Evolutionary conservation across 768 basidiomycete species (phyloP).

Genomic region (Psilocybe azurescens): DNA sequence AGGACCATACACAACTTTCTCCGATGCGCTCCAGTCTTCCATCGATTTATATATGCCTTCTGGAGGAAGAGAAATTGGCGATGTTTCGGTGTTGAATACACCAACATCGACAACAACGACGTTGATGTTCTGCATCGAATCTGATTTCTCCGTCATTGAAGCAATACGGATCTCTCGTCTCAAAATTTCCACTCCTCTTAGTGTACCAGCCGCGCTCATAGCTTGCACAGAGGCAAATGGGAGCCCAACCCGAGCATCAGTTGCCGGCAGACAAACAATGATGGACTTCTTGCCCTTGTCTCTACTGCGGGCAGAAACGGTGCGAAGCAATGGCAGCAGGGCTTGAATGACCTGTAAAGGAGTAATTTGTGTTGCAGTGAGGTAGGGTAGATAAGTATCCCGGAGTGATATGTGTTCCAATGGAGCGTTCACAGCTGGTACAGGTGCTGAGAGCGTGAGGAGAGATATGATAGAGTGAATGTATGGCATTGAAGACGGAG

Average conservation of each 20-base stretch:
- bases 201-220: constrained; percentile 78
- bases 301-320: constrained; percentile 58
- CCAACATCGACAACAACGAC: constrained; percentile 81
- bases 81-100: constrained; percentile 43
- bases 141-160: constrained; percentile 55
- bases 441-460: constrained; percentile 56
- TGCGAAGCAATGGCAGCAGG: constrained; percentile 76
- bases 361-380: constrained; percentile 75
- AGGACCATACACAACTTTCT: constrained; percentile 73
- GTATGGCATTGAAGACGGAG: constrained; percentile 68
- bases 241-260: constrained; percentile 75
- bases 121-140: constrained; percentile 68
- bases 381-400: constrained; percentile 69
- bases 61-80: constrained; percentile 28
- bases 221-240: constrained; percentile 70
- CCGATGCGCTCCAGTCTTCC: constrained; percentile 77
- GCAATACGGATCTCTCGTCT: constrained; percentile 73
- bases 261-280: constrained; percentile 76
- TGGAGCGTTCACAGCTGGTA: constrained; percentile 55
- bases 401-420: constrained; percentile 73
- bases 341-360: constrained; percentile 81
- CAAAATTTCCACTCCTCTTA: constrained; percentile 75
- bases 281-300: constrained; percentile 65
- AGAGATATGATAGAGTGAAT: constrained; percentile 82
- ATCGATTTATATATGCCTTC: constrained; percentile 54